Evolutionary conservation across 345 rosid genomes (phyloP), one percentile per base, ranked within the genome.

Genomic region (Citrus hindsii): DNA sequence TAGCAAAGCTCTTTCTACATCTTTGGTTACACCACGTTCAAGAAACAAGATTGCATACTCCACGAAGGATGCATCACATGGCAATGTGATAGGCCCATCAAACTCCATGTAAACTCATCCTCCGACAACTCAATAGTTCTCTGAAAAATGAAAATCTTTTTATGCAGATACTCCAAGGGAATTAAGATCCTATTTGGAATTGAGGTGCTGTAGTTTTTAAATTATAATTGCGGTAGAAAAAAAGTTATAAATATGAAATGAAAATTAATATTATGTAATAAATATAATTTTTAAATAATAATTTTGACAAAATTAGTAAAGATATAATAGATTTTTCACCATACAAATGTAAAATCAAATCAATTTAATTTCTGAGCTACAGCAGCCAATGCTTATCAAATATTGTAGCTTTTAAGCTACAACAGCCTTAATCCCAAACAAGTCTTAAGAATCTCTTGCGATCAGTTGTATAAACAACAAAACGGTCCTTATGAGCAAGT

Each of bases 101-200:
- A 73, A 24, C 3, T 67, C 48, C 28, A 69, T 2, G 81, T 72
- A 27, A 62, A 81, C 42, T 81, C 83, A n/a, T 81, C 69, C 24
- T 81, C 69, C 69, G 69, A 58, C 69, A 56, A 38, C 46, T 51
- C 24, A 81, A 46, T 4, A 76, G 77, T 64, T 71, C 35, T 51
- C 18, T 61, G 7, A 74, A 35, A 46, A 63, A 40, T 2, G 4
- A 40, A 40, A 40, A 40, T 75, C 16, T 0, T 46, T 9, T 46
- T 75, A 28, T 63, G 13, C 0, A 74, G 69, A 46, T 46, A 62
- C 21, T 5, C 22, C 42, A 46, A 28, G 6, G 5, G 40, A 58
- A 25, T 37, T 37, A 37, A 37, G 0, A 2, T 0, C 2, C 0
- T 37, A 6, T 37, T 37, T 37, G 10, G 10, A 0, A 38, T 38